Conservation (phyloP, 257 asterid species). For the Rauvolfia tetraphylla region DNA sequence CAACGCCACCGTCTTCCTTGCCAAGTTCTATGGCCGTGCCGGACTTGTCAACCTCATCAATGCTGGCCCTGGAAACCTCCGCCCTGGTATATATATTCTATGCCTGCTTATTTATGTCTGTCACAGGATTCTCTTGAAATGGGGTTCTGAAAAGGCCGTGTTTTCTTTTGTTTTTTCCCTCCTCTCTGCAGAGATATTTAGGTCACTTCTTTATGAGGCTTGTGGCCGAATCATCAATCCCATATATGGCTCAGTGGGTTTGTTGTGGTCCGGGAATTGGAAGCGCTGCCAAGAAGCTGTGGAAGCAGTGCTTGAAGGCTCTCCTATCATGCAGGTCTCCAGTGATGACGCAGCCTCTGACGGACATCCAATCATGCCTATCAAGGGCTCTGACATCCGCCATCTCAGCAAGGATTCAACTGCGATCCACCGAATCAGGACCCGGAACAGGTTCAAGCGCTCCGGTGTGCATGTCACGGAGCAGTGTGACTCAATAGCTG, state of each 20-base stretch:
- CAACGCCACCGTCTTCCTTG: constrained; percentile 79
- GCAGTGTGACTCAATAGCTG: too few relatives aligned
- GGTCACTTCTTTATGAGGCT: constrained; percentile 72
- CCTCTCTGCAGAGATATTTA: constrained; percentile 40
- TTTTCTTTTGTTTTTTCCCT: neutral
- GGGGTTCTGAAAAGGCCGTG: neutral
- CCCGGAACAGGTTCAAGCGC: constrained; percentile 48
- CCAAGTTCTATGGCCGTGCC: constrained; percentile 86
- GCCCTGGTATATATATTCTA: constrained; percentile 37
- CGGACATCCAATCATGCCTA: constrained; percentile 30
- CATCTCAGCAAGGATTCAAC: constrained; percentile 45
- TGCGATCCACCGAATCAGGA: constrained; percentile 29
- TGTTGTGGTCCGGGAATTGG: constrained; percentile 69
- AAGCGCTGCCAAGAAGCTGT: constrained; percentile 63
- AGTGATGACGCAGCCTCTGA: constrained; percentile 16
- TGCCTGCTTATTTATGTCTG: neutral
- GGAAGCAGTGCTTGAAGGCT: constrained; percentile 60
- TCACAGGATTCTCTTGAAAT: neutral
- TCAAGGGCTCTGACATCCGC: constrained; percentile 62
- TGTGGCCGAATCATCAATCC: constrained; percentile 88
- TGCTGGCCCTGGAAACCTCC: constrained; percentile 62
- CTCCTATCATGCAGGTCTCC: constrained; percentile 31
- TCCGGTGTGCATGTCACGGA: constrained; percentile 13
- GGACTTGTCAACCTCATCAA: constrained; percentile 71
- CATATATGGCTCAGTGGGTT: constrained; percentile 60